Conservation (phyloP, 2,329 filamentous ascomycete genomes). For the Phyllosticta citrichinensis region DNA sequence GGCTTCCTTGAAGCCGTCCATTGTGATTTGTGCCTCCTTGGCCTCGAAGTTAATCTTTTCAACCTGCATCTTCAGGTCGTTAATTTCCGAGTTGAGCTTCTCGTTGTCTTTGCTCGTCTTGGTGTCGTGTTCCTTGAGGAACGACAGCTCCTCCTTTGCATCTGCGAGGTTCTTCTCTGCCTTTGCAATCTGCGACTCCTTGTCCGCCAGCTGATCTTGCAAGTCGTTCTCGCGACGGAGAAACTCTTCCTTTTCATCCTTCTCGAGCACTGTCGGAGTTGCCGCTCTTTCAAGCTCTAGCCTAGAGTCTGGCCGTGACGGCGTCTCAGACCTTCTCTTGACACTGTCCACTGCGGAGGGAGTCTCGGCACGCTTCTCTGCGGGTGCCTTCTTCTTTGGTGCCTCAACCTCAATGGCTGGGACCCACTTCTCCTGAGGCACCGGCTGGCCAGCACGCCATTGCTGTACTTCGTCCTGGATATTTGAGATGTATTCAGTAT, state of each 20-base stretch:
- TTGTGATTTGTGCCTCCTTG: constrained; percentile 93
- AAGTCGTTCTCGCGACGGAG: constrained; percentile 90
- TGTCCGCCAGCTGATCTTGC: constrained; percentile 91
- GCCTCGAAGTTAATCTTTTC: constrained; percentile 92
- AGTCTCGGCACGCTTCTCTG: constrained; percentile 48
- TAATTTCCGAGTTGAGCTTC: constrained; percentile 71
- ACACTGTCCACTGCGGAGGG: constrained; percentile 38
- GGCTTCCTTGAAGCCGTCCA: constrained; percentile 94
- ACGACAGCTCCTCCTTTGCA: constrained; percentile 73
- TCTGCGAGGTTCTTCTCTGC: constrained; percentile 74
- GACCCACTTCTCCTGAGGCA: constrained; percentile 85
- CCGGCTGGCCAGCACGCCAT: constrained; percentile 80
- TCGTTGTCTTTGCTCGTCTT: constrained; percentile 87
- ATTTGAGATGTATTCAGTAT: constrained; percentile 73
- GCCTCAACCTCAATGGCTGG: constrained; percentile 51
- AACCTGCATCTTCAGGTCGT: constrained; percentile 92
- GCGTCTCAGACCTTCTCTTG: constrained; percentile 38
- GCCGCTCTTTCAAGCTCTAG: constrained; percentile 68
- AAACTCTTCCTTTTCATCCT: constrained; percentile 95
- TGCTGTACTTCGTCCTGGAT: constrained; percentile 75
- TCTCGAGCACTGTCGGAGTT: constrained; percentile 84
- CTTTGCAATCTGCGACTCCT: constrained; percentile 68
- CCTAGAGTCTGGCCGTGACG: constrained; percentile 51
- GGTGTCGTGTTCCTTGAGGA: constrained; percentile 75
- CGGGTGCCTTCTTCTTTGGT: constrained; percentile 37